Evolutionary conservation across 805 yeast genomes (phyloP), one percentile per base, ranked within the genome.

Genomic region (Hanseniaspora jakobsenii): DNA sequence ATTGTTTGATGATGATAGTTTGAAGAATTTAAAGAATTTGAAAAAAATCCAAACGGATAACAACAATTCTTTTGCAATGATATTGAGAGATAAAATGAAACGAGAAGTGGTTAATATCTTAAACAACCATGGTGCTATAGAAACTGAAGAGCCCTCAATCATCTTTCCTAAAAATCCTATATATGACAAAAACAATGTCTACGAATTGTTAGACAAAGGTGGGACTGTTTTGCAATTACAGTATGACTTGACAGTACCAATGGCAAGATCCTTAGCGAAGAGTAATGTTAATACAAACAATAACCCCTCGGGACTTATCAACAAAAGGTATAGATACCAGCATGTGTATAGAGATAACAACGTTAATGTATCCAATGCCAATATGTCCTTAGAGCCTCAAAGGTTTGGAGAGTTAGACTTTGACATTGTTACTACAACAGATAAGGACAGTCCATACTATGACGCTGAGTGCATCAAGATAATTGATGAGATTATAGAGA

Each of bases 391-490:
- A 1, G 85, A 80, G 18, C 94, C 94, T 0, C 70, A 73, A 21
- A 76, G 73, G 53, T 86, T 78, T 57, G 75, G 80, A 24, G 94
- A 93, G 48, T 75, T 85, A 31, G 93, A 81, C 54, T 87, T 89
- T 61, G 97, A 91, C 60, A 78, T 86, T 19, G 66, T 81, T 2
- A 59, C 65, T 1, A 67, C 81, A 0, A 65, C 67, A n/a, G 70
- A 66, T 27, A 53, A 69, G 1, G 73, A 72, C 36, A 58, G 71
- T 8, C 64, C 75, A 2, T 70, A 72, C 36, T 71, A 80, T 51
- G 97, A 91, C 57, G 95, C 96, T 0, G 99, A 91, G 55, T 75
- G 89, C 48, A 66, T 91, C 37, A 81, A 81, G 51, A 82, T 85
- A 1, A 69, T 84, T 28, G 87, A 81, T 55, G 95, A 87, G 52